Base-by-base conservation (phyloP, 495 filamentous ascomycete genomes). In the Recurvomyces mirabilis region DNA sequence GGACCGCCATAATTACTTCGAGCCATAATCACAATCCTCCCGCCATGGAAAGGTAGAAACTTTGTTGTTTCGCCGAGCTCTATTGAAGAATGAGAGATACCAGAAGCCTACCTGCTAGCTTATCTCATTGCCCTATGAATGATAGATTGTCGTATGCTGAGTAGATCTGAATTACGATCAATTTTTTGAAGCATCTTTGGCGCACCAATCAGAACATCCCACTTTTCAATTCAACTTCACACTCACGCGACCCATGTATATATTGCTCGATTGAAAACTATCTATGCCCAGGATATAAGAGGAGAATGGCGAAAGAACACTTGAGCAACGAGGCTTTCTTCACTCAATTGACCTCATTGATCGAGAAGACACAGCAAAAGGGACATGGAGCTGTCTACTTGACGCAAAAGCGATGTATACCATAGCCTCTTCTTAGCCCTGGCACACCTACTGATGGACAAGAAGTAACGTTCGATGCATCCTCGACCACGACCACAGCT, bases 311-410 rank as follows among this genome's bases (percentile, higher is more conserved):
- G 13, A 24, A 20, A 28, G 37, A 53, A 21, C 79, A 77, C 61
- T 46, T 87, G 51, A 78, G 64, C 57, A 78, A 87, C 54, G 82
- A 87, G 42, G 82, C 87, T 87, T 98, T 98, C 77, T 93, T 98
- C 72, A 58, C 71, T 44, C 73, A 76, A 48, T 82, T 98, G 43
- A 63, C 77, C 36, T 61, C 69, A 50, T 81, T 98, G 51, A 82
- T 96, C 61, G 70, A 75, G 43, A 63, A 68, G 31, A 73, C 74
- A 36, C 82, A 81, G 38, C 63, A 74, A 50, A 77, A 80, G 54
- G 65, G 77, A 52, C 79, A 84, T 54, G 85, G 85, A 57, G 81
- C 82, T 21, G 68, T 98, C 53, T 81, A 70, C 66, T 72, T 98
- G 45, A 83, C 81, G 5, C 91, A 98, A 59, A 96, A 95, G 60